Base-by-base conservation (phyloP, 768 basidiomycete genomes). In the Phlebiopsis gigantea region DNA sequence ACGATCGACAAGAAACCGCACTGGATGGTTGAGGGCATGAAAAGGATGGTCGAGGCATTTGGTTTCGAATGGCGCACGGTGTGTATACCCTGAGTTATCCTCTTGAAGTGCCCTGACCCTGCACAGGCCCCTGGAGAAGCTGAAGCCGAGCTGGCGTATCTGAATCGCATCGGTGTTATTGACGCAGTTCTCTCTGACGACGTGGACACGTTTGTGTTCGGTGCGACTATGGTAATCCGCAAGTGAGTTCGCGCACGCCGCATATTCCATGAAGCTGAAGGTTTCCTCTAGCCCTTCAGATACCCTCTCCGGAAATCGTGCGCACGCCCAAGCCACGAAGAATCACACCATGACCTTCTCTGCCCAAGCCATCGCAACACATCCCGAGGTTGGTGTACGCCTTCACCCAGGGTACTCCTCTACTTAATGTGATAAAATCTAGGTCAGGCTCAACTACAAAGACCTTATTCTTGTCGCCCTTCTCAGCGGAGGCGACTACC, bases 131-230 rank as follows among this genome's bases (percentile, higher is more conserved):
- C 94, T 5, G 93, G 92, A 17, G 95, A 97, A 71, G 95, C 95
- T 0, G 95, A 98, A 69, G 94, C 94, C 0, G 94, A 96, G 66
- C 76, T 98, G 2, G 94, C 94, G 0, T 87, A 90, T 60, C 76
- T 98, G 53, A 94, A 93, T 63, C 75, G 79, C 4, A 80, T 85
- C 43, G 92, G 92, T 2, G 69, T 88, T 52, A 88, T 98, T 55
- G 95, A 98, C 66, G 91, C 86, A 0, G 81, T 97, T 24, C 77
- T 95, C 44, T 90, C 94, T 0, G 95, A 98, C 68, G 95, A 97
- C 64, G 93, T 94, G 1, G 94, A 98, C 65, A 94, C 84, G 54
- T 87, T 96, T 65, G 72, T 97, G 2, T 98, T 98, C 60, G 93
- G 94, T 21, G 93, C 92, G 0, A 79, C 73, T 5, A 83, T 82